Percentiles rank a stretch among this genome's conserved stretches.
These are phyloP conservation scores for Immersiporthe knoxdaviesiana DNA, from an alignment of 2,329 filamentous ascomycete species.

Conservation along the genomic window DNA sequence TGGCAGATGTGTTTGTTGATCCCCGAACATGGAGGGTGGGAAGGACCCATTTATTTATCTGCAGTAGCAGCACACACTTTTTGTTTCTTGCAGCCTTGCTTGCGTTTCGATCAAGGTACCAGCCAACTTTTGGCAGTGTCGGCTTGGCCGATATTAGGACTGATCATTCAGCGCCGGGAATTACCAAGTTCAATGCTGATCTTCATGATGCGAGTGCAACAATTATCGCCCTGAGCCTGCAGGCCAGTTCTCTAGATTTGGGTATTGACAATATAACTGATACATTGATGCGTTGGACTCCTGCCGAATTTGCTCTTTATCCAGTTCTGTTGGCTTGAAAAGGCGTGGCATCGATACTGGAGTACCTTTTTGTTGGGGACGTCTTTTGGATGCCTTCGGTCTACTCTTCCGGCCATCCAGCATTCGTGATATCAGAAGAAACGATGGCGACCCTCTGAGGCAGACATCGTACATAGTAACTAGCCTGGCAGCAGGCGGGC, in stretches of 20 bases:
- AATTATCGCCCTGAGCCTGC: neutral
- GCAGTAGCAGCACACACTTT: neutral
- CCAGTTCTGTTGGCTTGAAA: neutral
- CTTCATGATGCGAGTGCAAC: neutral
- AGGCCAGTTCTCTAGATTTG: neutral
- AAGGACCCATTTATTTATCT: neutral
- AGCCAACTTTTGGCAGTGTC: no score
- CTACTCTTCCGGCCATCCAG: neutral
- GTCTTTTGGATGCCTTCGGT: neutral
- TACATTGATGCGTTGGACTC: neutral
- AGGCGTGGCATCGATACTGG: neutral
- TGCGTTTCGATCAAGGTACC: neutral
- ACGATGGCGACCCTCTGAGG: neutral
- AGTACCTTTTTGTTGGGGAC: no score
- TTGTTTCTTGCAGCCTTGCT: neutral
- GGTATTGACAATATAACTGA: neutral
- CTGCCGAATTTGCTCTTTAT: neutral
- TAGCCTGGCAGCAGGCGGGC: neutral
- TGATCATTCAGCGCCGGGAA: neutral
- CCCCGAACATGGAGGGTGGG: neutral
- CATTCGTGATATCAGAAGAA: neutral
- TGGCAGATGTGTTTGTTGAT: conserved; percentile 1
- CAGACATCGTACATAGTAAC: neutral
- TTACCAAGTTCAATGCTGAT: neutral
- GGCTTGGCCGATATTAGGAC: neutral